Conservation (phyloP, 2,329 filamentous ascomycete species). For the Plectosphaerella plurivora region DNA sequence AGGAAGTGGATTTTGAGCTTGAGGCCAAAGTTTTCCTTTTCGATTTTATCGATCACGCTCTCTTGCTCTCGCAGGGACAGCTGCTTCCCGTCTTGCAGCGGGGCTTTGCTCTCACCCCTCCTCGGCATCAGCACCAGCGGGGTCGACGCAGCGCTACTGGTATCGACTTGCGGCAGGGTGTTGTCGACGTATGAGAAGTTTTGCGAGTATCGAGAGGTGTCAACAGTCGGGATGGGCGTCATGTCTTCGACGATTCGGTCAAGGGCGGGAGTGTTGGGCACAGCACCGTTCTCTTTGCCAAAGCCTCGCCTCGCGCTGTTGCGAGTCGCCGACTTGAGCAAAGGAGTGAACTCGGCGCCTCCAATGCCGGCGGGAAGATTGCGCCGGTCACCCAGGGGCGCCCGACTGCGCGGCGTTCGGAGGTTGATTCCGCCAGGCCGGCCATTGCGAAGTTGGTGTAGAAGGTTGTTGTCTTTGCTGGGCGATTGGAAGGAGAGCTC, state of each 20-base stretch:
- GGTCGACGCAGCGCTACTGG: constrained; percentile 78
- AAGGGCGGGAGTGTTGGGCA: constrained; percentile 64
- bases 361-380: constrained; percentile 64
- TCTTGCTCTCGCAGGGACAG: constrained; percentile 92
- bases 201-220: constrained; percentile 68
- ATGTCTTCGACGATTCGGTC: constrained; percentile 66
- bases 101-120: constrained; percentile 57
- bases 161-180: constrained; percentile 71
- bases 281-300: constrained; percentile 58
- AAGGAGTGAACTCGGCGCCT: constrained; percentile 84
- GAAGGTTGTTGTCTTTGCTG: constrained; percentile 69
- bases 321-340: constrained; percentile 76
- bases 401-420: constrained; percentile 70
- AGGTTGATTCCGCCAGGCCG: constrained; percentile 52
- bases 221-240: constrained; percentile 68
- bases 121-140: constrained; percentile 69
- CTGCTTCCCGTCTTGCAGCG: constrained; percentile 81
- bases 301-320: constrained; percentile 61
- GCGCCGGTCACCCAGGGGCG: constrained; percentile 65
- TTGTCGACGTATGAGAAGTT: constrained; percentile 61
- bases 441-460: constrained; percentile 70
- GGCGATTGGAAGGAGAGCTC: constrained; percentile 85
- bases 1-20: constrained; percentile 97
- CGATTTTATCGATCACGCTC: constrained; percentile 89
- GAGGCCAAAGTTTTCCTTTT: constrained; percentile 96